Evolutionary conservation across 2,329 filamentous ascomycete species (phyloP).

Genomic region (Magnaporthiopsis poae): DNA sequence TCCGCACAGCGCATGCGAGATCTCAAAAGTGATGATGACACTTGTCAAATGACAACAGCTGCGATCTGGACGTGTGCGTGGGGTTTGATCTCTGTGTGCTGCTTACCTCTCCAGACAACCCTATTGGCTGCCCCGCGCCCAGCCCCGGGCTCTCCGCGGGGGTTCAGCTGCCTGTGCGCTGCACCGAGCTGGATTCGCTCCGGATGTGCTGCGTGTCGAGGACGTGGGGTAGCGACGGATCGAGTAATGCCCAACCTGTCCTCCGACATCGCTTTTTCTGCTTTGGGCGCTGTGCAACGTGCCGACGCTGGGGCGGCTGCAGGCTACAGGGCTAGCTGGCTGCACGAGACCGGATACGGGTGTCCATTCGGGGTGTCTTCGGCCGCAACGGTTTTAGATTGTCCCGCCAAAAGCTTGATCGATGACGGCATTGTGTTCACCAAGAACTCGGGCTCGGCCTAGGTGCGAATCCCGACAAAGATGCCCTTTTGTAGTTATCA

Average conservation of each 20-base stretch:
- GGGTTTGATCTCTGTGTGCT: neutral
- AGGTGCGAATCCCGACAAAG: no score
- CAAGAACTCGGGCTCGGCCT: no score
- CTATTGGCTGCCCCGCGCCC: neutral
- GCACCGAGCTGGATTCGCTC: neutral
- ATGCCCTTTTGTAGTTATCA: neutral
- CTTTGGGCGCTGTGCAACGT: neutral
- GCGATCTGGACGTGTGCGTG: neutral
- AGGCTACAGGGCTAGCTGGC: neutral
- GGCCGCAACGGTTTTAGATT: no score
- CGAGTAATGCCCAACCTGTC: neutral
- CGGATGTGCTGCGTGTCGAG: neutral
- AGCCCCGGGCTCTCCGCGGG: neutral
- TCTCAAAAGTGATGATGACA: neutral
- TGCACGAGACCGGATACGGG: neutral
- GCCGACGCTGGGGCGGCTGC: neutral
- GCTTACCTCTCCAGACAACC: neutral
- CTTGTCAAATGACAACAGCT: neutral
- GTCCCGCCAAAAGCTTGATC: no score
- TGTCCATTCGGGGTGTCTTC: neutral
- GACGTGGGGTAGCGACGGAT: neutral
- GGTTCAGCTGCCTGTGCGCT: neutral
- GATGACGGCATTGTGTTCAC: no score
- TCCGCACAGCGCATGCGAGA: neutral
- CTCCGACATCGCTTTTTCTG: no score